Percentiles rank a stretch among this genome's conserved stretches.
Evolutionary conservation across 306 rosid genomes (phyloP).

Genomic region (Acacia crassicarpa): DNA sequence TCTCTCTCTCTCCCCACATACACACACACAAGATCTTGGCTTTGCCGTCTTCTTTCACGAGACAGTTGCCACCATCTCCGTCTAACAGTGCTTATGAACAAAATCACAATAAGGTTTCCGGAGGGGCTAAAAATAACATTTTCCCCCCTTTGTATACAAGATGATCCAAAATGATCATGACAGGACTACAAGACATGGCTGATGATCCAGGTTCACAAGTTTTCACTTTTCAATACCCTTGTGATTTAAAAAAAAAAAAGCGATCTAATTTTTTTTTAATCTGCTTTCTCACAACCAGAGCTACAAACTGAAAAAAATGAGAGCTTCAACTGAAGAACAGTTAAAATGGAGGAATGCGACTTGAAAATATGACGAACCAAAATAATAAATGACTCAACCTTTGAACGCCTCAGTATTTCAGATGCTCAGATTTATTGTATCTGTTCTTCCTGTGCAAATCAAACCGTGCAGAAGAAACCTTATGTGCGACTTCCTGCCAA

Average conservation of each 20-base stretch:
- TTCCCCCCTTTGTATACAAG: not conserved
- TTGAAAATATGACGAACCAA: not conserved
- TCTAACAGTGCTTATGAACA: not conserved
- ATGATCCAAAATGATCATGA: not conserved
- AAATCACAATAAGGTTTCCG: not conserved
- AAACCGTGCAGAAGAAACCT: slow-evolving; percentile 41
- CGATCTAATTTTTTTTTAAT: not conserved
- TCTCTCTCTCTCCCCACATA: not conserved
- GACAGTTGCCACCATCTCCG: not conserved
- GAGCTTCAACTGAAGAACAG: not conserved
- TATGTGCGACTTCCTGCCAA: slow-evolving; percentile 77
- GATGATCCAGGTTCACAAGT: not conserved
- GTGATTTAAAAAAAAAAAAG: not conserved
- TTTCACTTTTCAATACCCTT: not conserved
- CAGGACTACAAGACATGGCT: not conserved
- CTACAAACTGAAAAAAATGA: slow-evolving; percentile 13
- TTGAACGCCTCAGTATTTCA: slow-evolving; percentile 29
- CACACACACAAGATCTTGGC: not conserved
- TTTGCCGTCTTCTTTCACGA: not conserved
- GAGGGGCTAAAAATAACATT: not conserved
- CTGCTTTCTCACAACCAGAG: not conserved
- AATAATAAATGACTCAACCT: not conserved
- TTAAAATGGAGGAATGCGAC: slow-evolving; percentile 17
- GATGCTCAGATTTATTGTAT: slow-evolving; percentile 53
- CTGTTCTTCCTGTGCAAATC: slow-evolving; percentile 62